phyloP scores from a whole-genome alignment of 441 rosid genomes.

The Pelargonium australe region DNA sequence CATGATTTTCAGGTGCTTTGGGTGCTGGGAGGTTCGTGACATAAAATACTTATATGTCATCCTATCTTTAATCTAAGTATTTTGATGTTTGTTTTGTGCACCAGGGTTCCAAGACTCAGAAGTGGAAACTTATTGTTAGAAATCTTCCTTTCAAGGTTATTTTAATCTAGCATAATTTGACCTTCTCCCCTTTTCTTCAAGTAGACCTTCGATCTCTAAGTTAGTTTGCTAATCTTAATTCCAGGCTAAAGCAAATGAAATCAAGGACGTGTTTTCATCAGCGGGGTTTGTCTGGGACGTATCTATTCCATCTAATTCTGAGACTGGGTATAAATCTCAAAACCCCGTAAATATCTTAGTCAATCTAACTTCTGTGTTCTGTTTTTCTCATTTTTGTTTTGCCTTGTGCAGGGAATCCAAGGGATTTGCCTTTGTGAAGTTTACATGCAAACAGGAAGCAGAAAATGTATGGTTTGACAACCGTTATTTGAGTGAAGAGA shows the following conservation, averaged over 20 bases:
- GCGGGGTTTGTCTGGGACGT: constrained; percentile 96
- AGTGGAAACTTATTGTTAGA: constrained; percentile 90
- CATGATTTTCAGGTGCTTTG: not conserved
- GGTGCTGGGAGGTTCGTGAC: not conserved
- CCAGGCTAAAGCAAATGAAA: constrained; percentile 68
- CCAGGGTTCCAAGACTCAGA: constrained; percentile 95
- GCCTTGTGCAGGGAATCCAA: constrained; percentile 44
- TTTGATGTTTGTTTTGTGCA: constrained; percentile 22
- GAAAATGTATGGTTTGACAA: constrained; percentile 52
- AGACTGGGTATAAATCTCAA: constrained; percentile 55
- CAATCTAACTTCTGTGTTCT: not conserved
- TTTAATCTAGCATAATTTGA: constrained; percentile 12
- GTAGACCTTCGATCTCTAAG: constrained; percentile 23
- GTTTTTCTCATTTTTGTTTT: constrained; percentile 16
- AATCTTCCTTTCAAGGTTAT: constrained; percentile 87
- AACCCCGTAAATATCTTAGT: not conserved
- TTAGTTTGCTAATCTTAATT: constrained; percentile 21
- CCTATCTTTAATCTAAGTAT: constrained; percentile 15
- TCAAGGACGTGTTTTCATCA: constrained; percentile 54
- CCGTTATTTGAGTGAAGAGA: constrained; percentile 8
- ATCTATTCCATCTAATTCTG: constrained; percentile 60
- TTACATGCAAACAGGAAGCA: constrained; percentile 82
- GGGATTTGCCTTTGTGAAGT: constrained; percentile 91
- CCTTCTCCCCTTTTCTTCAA: constrained; percentile 8
- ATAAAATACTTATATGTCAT: not conserved